Evolutionary conservation across 441 rosid species (phyloP).

Genomic region (Corymbia calophylla): DNA sequence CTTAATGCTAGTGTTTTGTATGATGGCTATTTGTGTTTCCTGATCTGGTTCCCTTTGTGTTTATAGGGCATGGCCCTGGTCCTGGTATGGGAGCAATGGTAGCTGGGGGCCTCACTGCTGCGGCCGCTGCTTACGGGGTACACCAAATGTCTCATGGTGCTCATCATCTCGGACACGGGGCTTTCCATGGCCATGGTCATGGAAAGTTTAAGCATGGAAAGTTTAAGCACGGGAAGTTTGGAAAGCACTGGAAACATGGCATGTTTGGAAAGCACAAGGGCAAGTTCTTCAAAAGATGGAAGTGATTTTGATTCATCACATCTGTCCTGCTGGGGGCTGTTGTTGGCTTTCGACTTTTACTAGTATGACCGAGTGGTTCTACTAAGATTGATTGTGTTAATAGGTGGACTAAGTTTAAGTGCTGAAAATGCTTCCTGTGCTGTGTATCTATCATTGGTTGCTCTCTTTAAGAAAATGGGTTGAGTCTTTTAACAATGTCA

Average conservation of each 20-base stretch:
- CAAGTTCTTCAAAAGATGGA: constrained; percentile 58
- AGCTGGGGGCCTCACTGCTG: constrained; percentile 71
- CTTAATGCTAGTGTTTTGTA: neutral
- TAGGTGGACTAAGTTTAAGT: neutral
- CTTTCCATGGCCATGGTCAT: constrained; percentile 30
- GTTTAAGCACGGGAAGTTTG: constrained; percentile 77
- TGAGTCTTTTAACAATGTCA: neutral
- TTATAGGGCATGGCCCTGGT: constrained; percentile 12
- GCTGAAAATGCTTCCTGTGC: neutral
- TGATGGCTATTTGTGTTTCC: neutral
- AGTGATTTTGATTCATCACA: constrained; percentile 36
- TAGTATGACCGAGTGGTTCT: neutral
- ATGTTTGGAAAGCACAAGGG: constrained; percentile 72
- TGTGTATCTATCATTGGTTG: neutral
- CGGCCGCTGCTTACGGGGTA: constrained; percentile 65
- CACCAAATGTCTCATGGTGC: constrained; percentile 52
- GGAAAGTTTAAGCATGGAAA: constrained; percentile 68
- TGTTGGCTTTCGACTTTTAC: neutral
- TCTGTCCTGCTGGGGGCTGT: neutral
- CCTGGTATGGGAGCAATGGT: constrained; percentile 55
- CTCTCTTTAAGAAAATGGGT: neutral
- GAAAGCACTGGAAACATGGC: constrained; percentile 64
- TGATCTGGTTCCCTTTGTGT: neutral
- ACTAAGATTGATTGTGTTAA: neutral
- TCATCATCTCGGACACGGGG: constrained; percentile 13